These are phyloP conservation scores for Phytophthora sp. DNA, from an alignment of 352 stramenopile genomes.

Conservation along the genomic window DNA sequence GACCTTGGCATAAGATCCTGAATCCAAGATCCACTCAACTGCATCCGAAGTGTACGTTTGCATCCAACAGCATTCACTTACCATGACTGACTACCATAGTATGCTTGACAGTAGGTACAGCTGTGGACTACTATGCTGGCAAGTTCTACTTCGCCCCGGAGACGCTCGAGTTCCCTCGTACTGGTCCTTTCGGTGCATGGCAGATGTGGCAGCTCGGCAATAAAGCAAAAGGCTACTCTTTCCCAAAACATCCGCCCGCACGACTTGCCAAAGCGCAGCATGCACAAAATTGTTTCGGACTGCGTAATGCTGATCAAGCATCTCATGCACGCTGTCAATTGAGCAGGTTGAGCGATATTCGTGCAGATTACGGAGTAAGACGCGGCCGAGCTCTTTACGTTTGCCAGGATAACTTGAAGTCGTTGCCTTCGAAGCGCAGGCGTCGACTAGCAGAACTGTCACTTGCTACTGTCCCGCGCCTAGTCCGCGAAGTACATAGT, in stretches of 20 bases:
- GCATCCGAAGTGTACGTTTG: too few species aligned
- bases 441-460: background rate
- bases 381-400: background rate
- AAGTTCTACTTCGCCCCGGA: slow-evolving; percentile 22
- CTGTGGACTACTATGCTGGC: slow-evolving; percentile 18
- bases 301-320: slow-evolving; percentile 10
- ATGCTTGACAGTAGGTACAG: too few species aligned
- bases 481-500: background rate
- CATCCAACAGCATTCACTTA: too few species aligned
- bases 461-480: background rate
- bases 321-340: background rate
- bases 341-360: background rate
- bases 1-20: too few species aligned
- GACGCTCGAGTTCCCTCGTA: slow-evolving; percentile 14
- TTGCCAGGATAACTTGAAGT: background rate
- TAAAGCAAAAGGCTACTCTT: slow-evolving; percentile 12
- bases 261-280: slow-evolving; percentile 7
- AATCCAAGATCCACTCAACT: too few species aligned
- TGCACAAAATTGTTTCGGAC: slow-evolving; percentile 13
- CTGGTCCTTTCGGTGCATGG: slow-evolving; percentile 15
- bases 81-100: too few species aligned
- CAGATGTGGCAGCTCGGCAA: slow-evolving; percentile 18
- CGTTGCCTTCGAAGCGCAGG: background rate
- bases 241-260: slow-evolving; percentile 7
- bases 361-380: background rate